Base-by-base conservation (phyloP, 257 asterid genomes). In the Parsonsia alboflavescens region DNA sequence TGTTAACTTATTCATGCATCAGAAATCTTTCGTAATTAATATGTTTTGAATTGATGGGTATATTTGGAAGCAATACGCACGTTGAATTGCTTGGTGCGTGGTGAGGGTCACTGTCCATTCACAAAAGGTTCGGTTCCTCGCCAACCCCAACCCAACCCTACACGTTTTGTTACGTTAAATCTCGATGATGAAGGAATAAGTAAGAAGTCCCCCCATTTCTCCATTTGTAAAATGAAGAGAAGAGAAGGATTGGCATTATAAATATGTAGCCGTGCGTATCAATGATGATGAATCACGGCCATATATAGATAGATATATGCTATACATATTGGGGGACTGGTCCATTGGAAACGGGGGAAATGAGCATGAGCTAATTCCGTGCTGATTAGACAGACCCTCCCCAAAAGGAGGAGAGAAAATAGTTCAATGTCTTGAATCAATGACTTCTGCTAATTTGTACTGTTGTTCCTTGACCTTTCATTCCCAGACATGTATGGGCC, bases 241-340 rank as follows among this genome's bases (percentile, higher is more conserved):
- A 24, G 36, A 6, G 42, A 26, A 59, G 44, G 56, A 45, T 24
- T 7, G 24, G 21, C 11, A 53, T 12, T 54, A 21, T 39, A 13
- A 22, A 73, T 73, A 61, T 73, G 70, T 21, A 45, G 44, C 70
- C 70, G 76, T 73, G 70, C 76, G 6, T 73, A 73, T 73, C 70
- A 61, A 59, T 42, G 21, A 59, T 42, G 21, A 61, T 61, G 67
- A 9, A 72, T 42, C 45, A 72, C 53, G 68, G 76, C 36, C 57
- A 22, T 21, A 26, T 28, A n/a, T 15, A 13, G n/a, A n/a, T n/a
- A n/a, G n/a, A n/a, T n/a, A n/a, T n/a, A n/a, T n/a, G n/a, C n/a
- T n/a, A n/a, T n/a, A n/a, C n/a, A n/a, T n/a, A n/a, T n/a, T 30
- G 41, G 44, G 58, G 69, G n/a, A n/a, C n/a, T n/a, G n/a, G 76